Base-by-base conservation (phyloP, 2,329 filamentous ascomycete genomes). In the Fusarium devonianum region DNA sequence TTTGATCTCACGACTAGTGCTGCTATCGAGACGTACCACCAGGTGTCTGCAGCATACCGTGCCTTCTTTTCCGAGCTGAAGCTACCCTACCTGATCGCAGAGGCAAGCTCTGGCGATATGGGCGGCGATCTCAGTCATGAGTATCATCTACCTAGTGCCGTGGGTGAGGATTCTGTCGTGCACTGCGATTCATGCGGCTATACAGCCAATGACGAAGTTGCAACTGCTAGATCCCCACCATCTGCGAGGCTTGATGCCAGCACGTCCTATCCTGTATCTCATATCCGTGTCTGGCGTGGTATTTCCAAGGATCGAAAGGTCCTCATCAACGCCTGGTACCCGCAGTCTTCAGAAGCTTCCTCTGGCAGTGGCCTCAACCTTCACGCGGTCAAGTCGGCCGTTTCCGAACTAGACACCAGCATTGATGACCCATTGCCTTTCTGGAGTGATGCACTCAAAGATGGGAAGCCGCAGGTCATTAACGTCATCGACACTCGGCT, bases 41-140 rank as follows among this genome's bases (percentile, higher is more conserved):
- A 85, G 30, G 91, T 96, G 3, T 84, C 88, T 38, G 70, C 71
- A 26, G 88, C 88, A 2, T 99, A 99, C 68, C 78, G 77, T 10
- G 79, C 79, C 13, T 82, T 99, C 39, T 95, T 99, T 64, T 75
- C 89, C 33, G 90, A 95, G 49, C 77, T 99, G 23, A 91, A 87
- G 59, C 71, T 99, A 11, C 91, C 91, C 0, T 90, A 94, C 59
- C 71, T 96, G 1, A 86, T 95, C 14, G 93, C 93, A 2, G 85
- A 90, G 62, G 94, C 94, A 6, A 92, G 92, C 69, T 97, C 93
- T 1, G 94, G 94, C n/a, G 90, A 91, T 59, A 99, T 99, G 83
- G 94, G 94, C 22, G 94, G 94, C 10, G 88, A 87, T 59, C 74
- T 96, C 26, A 97, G 92, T 69, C 94, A 99, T 69, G 94, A 99